Conservation (phyloP, 2,329 filamentous ascomycete species). For the Ramularia endophylla region DNA sequence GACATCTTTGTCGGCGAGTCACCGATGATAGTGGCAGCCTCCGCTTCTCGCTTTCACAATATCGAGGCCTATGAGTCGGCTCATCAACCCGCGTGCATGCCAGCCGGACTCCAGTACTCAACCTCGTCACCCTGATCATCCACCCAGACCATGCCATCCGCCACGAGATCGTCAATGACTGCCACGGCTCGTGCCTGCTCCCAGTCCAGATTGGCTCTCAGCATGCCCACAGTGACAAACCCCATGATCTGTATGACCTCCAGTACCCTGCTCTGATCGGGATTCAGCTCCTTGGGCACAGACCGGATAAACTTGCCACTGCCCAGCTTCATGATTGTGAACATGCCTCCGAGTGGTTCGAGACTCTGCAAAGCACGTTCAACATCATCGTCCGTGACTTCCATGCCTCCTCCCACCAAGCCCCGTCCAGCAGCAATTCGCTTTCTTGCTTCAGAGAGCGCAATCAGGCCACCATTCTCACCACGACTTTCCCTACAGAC, state of each 20-base stretch:
- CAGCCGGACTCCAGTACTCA: constrained; percentile 88
- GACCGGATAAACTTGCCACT: constrained; percentile 82
- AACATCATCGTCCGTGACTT: constrained; percentile 87
- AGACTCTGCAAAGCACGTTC: constrained; percentile 82
- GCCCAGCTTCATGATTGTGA: constrained; percentile 77
- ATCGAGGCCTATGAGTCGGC: background rate
- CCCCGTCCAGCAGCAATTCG: constrained; percentile 66
- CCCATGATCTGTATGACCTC: constrained; percentile 87
- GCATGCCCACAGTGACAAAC: constrained; percentile 83
- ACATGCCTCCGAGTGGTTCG: constrained; percentile 79
- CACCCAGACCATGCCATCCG: constrained; percentile 89
- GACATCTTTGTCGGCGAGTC: no score
- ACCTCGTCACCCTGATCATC: constrained; percentile 79
- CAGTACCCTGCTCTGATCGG: constrained; percentile 84
- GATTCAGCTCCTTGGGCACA: constrained; percentile 91
- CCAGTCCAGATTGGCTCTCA: constrained; percentile 83
- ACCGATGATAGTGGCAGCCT: no score
- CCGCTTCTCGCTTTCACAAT: no score
- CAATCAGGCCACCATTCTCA: constrained; percentile 90
- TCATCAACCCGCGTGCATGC: constrained; percentile 46
- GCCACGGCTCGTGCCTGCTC: constrained; percentile 77
- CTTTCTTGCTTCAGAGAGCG: constrained; percentile 72
- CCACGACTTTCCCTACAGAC: constrained; percentile 78
- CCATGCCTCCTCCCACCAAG: constrained; percentile 69
- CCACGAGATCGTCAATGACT: constrained; percentile 81